A percentile compares a stretch with the other conserved stretches of the same genome.
phyloP scores from a whole-genome alignment of 2,329 filamentous ascomycete species.

The Orbilia oligospora region DNA sequence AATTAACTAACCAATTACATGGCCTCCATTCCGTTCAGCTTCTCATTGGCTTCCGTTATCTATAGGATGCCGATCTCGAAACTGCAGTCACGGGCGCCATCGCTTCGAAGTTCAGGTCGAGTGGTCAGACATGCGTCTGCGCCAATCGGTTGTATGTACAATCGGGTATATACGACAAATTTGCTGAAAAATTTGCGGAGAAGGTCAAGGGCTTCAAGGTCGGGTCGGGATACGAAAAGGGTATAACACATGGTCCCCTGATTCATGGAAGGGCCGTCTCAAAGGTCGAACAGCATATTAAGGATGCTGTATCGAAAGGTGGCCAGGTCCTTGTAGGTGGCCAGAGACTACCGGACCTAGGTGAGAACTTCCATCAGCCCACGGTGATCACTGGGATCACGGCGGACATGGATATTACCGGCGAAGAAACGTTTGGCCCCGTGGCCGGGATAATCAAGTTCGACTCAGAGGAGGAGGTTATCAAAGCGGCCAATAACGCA shows the following conservation, averaged over 20 bases:
- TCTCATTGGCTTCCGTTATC: constrained; percentile 33
- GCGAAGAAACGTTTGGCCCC: constrained; percentile 95
- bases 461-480: constrained; percentile 87
- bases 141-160: constrained; percentile 88
- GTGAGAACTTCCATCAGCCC: constrained; percentile 88
- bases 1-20: constrained; percentile 52
- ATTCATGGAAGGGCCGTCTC: constrained; percentile 86
- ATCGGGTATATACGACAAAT: constrained; percentile 81
- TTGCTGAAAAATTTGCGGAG: constrained; percentile 77
- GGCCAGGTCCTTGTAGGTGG: constrained; percentile 82
- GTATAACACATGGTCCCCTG: constrained; percentile 82
- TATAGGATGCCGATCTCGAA: constrained; percentile 79
- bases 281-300: constrained; percentile 85
- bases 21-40: constrained; percentile 8
- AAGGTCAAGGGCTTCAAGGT: constrained; percentile 82
- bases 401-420: constrained; percentile 83
- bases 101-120: constrained; percentile 90
- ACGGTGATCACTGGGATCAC: constrained; percentile 92
- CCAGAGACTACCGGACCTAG: constrained; percentile 77
- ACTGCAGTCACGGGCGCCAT: constrained; percentile 86
- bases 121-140: constrained; percentile 95
- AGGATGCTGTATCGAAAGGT: constrained; percentile 83
- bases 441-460: constrained; percentile 92
- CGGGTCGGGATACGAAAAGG: constrained; percentile 79
- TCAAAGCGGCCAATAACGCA: constrained; percentile 82